Evolutionary conservation across 805 yeast species (phyloP).

Genomic region (Yamadazyma philogaea): DNA sequence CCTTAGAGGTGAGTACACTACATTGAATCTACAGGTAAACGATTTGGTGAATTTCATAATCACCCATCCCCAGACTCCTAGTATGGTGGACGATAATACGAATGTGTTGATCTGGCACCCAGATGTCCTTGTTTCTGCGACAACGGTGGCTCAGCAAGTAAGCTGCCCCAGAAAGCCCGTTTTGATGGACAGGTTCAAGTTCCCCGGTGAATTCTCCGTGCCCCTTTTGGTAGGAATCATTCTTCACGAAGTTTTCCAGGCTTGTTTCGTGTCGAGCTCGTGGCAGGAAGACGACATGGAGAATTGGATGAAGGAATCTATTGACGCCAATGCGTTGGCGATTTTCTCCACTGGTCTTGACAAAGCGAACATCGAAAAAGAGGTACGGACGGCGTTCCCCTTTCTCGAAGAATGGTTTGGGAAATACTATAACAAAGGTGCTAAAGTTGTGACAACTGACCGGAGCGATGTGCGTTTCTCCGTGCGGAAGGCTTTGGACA

Average conservation of each 20-base stretch:
- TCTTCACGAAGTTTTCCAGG: conserved; percentile 73
- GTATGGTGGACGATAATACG: conserved; percentile 51
- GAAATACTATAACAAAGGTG: conserved; percentile 32
- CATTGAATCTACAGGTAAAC: conserved; percentile 43
- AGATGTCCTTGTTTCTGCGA: conserved; percentile 77
- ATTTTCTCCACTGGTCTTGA: conserved; percentile 51
- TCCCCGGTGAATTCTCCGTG: conserved; percentile 62
- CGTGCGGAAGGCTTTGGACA: conserved; percentile 66
- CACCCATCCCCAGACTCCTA: conserved; percentile 34
- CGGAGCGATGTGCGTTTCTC: conserved; percentile 42
- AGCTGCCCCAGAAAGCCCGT: conserved; percentile 72
- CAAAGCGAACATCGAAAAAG: conserved; percentile 40
- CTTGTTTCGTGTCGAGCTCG: conserved; percentile 40
- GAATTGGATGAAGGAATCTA: conserved; percentile 33
- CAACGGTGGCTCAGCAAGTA: conserved; percentile 72
- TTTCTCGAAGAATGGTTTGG: conserved; percentile 54
- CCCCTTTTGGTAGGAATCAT: conserved; percentile 78
- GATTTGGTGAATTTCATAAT: conserved; percentile 66
- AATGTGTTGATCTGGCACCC: conserved; percentile 81
- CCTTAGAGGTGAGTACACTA: conserved; percentile 60
- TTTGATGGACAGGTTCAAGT: conserved; percentile 50
- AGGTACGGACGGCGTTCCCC: conserved; percentile 46
- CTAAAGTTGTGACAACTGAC: conserved; percentile 19
- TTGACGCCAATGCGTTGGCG: conserved; percentile 44
- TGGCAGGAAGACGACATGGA: conserved; percentile 40